Evolutionary conservation across 2,329 filamentous ascomycete genomes (phyloP), one percentile per base, ranked within the genome.

Genomic region (Colletotrichum sp.): DNA sequence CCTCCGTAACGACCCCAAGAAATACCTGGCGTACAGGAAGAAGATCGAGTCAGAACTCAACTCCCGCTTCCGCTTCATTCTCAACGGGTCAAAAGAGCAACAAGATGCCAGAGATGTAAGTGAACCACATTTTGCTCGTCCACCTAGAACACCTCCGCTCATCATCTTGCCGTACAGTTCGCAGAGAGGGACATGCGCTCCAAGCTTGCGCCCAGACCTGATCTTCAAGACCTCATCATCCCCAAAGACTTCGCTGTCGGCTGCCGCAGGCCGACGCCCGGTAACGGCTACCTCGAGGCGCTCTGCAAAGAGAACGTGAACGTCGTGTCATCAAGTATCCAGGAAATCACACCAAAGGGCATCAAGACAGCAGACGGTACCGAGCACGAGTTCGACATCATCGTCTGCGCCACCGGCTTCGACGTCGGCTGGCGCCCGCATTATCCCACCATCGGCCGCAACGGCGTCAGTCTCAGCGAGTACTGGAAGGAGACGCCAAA

Each of bases 1-100:
- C 2, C 85, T 88, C 0, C 90, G 90, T 73, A 85, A 90, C 48
- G 77, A 93, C 77, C 89, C 91, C 0, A 83, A 88, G 13, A 86
- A 83, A 19, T 93, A 93, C 78, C 82, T 91, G 2, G 79, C 82
- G 8, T 91, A 90, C 78, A 85, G 89, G 30, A 89, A 87, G 75
- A 82, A 82, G 22, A 81, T 90, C 9, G 88, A 90, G 75, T 80
- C 85, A 2, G 88, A 87, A 30, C 83, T 91, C 19, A 91, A 90
- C 75, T 85, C 86, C 61, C 84, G 87, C 8, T 91, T 90, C 83
- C 88, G 87, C 61, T 87, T 90, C 80, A 89, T 90, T 78, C 82
- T 88, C 77, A 89, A 88, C 78, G 87, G 86, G n/a, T 86, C 84
- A 8, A 72, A 84, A 67, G 87, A 88, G 81, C 86, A 87, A 3